Evolutionary conservation across 1,284 basidiomycete genomes (phyloP), one percentile per base, ranked within the genome.

Genomic region (Vanrija humicola): DNA sequence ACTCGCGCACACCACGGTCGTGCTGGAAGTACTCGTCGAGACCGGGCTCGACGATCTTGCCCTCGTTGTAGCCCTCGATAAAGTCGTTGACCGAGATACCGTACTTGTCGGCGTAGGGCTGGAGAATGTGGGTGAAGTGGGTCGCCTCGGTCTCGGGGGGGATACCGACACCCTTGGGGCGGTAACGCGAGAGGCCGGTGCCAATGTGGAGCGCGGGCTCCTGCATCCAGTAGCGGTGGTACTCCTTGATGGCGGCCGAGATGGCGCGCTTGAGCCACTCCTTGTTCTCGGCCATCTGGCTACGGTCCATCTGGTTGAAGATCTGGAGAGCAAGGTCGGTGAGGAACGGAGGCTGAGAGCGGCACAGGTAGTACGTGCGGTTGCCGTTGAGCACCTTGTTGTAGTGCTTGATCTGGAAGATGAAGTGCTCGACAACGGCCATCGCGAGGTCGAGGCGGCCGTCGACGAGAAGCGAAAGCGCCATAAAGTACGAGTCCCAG

Each of bases 241-340:
- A 98, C 73, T 98, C 95, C 77, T 98, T 97, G 80, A 98, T 94
- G 26, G 95, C 93, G 5, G 95, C 91, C 70, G 89, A 88, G 59
- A 98, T 96, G 3, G 93, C 94, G 19, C 87, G 86, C 75, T 92
- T 95, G 50, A 98, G 83, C 93, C 94, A 98, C 47, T 80, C 79
- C 46, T 88, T 88, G 79, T 97, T 96, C 55, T 84, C 84, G 38
- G 85, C 84, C 58, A 87, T 79, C 64, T 94, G 86, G 5, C 85
- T 86, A 26, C 89, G 86, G 68, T 96, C 91, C 53, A 97, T 84
- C 70, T 94, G 90, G 69, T 94, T 93, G 80, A 90, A 98, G 72
- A 98, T 95, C 75, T 98, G 96, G 34, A 98, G 82, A 0, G 94
- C 92, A 86, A 98, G 91, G 77, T 98, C 96, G 55, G 95, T 98